Conservation (phyloP, 2,329 filamentous ascomycete genomes). For the Helminthosporium solani region DNA sequence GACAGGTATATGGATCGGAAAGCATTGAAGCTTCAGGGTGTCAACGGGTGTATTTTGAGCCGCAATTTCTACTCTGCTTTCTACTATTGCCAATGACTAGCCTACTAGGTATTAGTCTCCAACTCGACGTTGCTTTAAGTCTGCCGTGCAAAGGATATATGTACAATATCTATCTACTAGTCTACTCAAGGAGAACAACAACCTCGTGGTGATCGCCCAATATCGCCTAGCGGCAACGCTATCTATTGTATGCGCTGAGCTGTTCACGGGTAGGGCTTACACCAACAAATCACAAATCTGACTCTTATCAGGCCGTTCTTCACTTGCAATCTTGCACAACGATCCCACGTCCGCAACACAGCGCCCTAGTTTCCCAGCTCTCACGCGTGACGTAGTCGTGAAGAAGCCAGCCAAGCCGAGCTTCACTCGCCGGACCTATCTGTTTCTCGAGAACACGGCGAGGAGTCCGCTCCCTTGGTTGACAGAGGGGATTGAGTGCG, state of each 20-base stretch:
- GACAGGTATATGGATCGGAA: too few species aligned
- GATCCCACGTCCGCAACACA: neutral
- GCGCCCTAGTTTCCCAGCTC: neutral
- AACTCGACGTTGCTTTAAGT: too few species aligned
- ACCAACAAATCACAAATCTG: neutral
- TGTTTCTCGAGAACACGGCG: slow-evolving; percentile 6
- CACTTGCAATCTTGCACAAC: slow-evolving; percentile 5
- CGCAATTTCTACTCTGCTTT: too few species aligned
- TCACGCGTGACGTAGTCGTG: neutral
- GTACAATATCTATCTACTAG: neutral
- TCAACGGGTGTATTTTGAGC: too few species aligned
- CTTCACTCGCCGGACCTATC: slow-evolving; percentile 7
- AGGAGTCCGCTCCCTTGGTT: slow-evolving; percentile 1
- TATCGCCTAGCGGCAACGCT: neutral
- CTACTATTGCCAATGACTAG: too few species aligned
- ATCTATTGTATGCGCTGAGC: neutral
- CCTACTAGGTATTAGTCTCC: too few species aligned
- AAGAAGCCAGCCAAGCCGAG: neutral
- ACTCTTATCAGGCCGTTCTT: neutral
- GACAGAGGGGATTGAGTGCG: neutral
- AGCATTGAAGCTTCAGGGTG: too few species aligned
- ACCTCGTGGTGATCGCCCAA: neutral
- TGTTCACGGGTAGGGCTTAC: neutral
- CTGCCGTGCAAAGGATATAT: neutral
- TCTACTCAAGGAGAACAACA: neutral